Base-by-base conservation (phyloP, 1,284 basidiomycete genomes). In the Ustilago vetiveriae region DNA sequence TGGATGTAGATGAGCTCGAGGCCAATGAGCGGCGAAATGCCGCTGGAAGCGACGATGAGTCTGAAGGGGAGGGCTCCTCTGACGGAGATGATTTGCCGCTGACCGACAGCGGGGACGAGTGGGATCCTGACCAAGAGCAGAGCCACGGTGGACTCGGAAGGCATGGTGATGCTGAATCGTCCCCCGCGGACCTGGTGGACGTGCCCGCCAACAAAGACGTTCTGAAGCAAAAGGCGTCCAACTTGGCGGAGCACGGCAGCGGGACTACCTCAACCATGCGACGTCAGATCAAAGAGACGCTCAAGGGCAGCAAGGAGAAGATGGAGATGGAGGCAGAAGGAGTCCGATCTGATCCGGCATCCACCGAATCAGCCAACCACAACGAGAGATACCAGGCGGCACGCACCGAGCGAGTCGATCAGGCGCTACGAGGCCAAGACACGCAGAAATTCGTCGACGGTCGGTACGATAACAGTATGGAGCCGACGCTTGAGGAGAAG, bases 1-100 rank as follows among this genome's bases (percentile, higher is more conserved):
- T 98, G 52, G 94, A 98, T 81, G 94, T 98, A 22, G 95, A 99
- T 80, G 87, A 88, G 8, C 85, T 97, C 73, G 89, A 90, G 57
- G 73, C 44, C 35, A 69, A 54, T 54, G 80, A 63, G 43, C 52
- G 66, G 36, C 47, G 42, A 13, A 37, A 26, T 16, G 33, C 33
- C 6, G 47, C 36, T 3, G 32, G 46, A 7, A 47, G 32, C 3
- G 43, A 53, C 8, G 35, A 42, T 9, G 32, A 57, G 11, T 35
- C 33, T 16, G 54, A 33, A 9, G n/a, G 44, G 17, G 50, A 49
- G 17, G 60, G 33, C 11, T 54, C 47, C 9, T 42, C 30, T 2
- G 59, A 17, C n/a, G 55, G 13, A 6, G 48, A 33, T 13, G 26
- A 37, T 17, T 46, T 32, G 35, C 53, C 52, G 47, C 42, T 64